phyloP scores from a whole-genome alignment of 441 rosid genomes.

The Biscutella laevigata region DNA sequence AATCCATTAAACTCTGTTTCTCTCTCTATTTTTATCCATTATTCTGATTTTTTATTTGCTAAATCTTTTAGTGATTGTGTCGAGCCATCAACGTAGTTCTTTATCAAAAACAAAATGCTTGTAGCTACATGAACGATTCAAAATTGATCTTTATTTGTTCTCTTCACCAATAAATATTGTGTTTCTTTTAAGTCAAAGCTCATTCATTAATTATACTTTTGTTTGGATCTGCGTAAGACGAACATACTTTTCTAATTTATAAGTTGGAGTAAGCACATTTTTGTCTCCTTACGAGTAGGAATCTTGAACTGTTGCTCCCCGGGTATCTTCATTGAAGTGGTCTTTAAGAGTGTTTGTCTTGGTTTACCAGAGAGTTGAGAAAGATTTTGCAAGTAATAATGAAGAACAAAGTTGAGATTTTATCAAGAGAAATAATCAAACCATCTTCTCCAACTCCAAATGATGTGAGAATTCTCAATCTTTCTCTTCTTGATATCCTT shows the following conservation, averaged over 20 bases:
- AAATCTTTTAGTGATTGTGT: not conserved
- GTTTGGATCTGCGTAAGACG: not conserved
- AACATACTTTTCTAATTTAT: too few species aligned
- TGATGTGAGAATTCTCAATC: constrained; percentile 17
- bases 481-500: constrained; percentile 29
- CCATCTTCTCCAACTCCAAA: constrained; percentile 28
- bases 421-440: constrained; percentile 26
- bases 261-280: not conserved
- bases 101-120: constrained; percentile 2
- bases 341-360: not conserved
- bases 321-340: not conserved
- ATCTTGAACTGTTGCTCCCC: not conserved
- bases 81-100: not conserved
- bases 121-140: not conserved
- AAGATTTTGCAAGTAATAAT: not conserved
- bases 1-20: not conserved
- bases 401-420: constrained; percentile 22
- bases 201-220: not conserved
- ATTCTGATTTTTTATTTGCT: constrained; percentile 1
- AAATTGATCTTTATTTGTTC: too few species aligned
- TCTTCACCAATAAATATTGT: too few species aligned
- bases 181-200: too few species aligned
- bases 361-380: not conserved
- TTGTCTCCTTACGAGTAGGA: constrained; percentile 1
- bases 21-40: not conserved